Evolutionary conservation across 2,329 filamentous ascomycete species (phyloP).

Genomic region (Chlorencoelia australis): DNA sequence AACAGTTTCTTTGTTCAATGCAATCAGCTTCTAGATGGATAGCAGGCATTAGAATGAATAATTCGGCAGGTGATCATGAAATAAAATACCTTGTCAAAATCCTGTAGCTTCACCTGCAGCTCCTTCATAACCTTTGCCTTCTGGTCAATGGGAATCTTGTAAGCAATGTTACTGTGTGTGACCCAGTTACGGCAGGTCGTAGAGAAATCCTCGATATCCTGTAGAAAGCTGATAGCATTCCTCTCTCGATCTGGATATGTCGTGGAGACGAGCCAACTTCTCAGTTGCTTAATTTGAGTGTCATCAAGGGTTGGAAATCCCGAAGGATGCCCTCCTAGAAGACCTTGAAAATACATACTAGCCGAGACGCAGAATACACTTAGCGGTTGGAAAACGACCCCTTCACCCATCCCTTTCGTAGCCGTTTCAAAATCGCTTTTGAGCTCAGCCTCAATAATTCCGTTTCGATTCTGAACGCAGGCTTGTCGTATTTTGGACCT

Average conservation of each 20-base stretch:
- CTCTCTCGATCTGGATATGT: conserved; percentile 9
- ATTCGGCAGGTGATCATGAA: too few species aligned
- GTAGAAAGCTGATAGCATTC: conserved; percentile 9
- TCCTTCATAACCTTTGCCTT: not conserved
- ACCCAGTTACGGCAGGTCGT: conserved; percentile 7
- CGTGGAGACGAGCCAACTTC: conserved; percentile 9
- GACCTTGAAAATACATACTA: not conserved
- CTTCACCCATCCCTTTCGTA: conserved; percentile 5
- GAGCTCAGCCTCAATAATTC: not conserved
- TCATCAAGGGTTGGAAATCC: conserved; percentile 10
- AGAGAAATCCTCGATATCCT: conserved; percentile 8
- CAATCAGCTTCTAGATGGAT: not conserved
- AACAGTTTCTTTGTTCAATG: too few species aligned
- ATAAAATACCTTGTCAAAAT: conserved; percentile 7
- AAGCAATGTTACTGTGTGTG: conserved; percentile 5
- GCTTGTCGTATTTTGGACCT: not conserved
- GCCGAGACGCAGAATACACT: conserved; percentile 13
- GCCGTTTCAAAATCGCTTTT: conserved; percentile 8
- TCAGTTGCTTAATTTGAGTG: conserved; percentile 9
- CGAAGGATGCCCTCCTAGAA: not conserved
- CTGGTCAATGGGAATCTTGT: conserved; percentile 6
- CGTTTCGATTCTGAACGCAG: conserved; percentile 13
- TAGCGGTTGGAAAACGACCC: not conserved
- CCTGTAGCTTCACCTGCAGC: not conserved
- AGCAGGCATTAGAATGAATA: too few species aligned